These are phyloP conservation scores for Pouteria glomerata DNA, from an alignment of 148 eudicot species.

Conservation along the genomic window DNA sequence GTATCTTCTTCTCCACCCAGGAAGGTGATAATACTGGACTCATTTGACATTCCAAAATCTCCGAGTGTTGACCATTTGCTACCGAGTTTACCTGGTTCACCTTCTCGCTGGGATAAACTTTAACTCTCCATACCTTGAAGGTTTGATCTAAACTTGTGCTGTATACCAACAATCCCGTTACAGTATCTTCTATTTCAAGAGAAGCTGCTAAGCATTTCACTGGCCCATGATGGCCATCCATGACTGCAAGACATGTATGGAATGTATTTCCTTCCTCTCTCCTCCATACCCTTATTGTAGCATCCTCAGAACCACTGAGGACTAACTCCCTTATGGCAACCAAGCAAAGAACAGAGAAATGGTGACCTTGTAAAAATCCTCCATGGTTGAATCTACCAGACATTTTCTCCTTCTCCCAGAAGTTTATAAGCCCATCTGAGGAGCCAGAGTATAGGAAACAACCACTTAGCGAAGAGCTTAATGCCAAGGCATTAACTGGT, in stretches of 20 bases:
- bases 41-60: constrained; percentile 12
- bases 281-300: constrained; percentile 63
- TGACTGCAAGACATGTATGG: constrained; percentile 52
- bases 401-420: constrained; percentile 52
- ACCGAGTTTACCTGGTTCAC: background rate
- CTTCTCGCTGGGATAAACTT: constrained; percentile 25
- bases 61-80: constrained; percentile 6
- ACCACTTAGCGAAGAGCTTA: constrained; percentile 25
- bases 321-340: constrained; percentile 38
- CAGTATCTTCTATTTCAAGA: constrained; percentile 32
- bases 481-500: constrained; percentile 54
- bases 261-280: constrained; percentile 40
- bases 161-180: constrained; percentile 41
- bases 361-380: constrained; percentile 60
- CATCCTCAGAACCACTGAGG: constrained; percentile 70
- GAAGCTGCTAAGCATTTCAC: constrained; percentile 49
- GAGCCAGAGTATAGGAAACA: constrained; percentile 59
- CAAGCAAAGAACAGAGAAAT: constrained; percentile 52
- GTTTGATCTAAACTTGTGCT: constrained; percentile 61
- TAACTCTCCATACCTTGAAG: constrained; percentile 64
- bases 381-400: constrained; percentile 59
- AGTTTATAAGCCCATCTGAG: constrained; percentile 57
- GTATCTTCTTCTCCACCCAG: constrained; percentile 24
- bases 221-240: constrained; percentile 66
- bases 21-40: constrained; percentile 24